Evolutionary conservation across 371 early-diverging fungal species (phyloP).

Genomic region (Nematocida ausubeli): DNA sequence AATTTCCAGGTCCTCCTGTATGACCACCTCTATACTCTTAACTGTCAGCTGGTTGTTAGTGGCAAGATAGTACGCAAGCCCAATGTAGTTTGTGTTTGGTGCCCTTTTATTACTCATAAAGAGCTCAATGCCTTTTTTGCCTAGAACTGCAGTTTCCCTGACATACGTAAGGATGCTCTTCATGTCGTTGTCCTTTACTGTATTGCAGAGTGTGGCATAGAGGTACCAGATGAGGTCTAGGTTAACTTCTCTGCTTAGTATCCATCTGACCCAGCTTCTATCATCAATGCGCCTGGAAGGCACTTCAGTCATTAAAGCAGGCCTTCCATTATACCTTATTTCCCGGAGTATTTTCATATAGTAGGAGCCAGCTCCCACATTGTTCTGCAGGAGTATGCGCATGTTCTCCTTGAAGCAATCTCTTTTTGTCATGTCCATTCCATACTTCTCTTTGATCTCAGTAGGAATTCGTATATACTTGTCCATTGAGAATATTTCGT

Average conservation of each 20-base stretch:
- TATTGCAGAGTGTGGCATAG: conserved; percentile 45
- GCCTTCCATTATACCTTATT: neutral
- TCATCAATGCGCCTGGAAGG: neutral
- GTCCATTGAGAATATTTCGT: conserved; percentile 40
- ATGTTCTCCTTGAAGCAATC: conserved; percentile 47
- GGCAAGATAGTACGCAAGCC: conserved; percentile 6
- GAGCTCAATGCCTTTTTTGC: conserved; percentile 25
- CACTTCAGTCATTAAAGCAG: conserved; percentile 11
- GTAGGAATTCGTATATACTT: conserved; percentile 11
- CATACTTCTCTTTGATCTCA: neutral
- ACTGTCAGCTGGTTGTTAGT: conserved; percentile 27
- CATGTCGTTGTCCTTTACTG: neutral
- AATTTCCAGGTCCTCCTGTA: conserved; percentile 26
- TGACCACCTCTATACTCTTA: neutral
- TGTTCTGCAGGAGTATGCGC: neutral
- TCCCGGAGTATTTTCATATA: conserved; percentile 17
- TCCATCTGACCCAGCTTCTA: conserved; percentile 18
- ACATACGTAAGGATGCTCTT: conserved; percentile 25
- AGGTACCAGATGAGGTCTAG: conserved; percentile 49
- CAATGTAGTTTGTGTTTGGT: neutral
- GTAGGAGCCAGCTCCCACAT: neutral
- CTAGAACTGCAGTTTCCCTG: conserved; percentile 32
- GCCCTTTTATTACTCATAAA: neutral
- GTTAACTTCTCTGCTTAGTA: conserved; percentile 26
- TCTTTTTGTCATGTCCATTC: conserved; percentile 47